phyloP scores from a whole-genome alignment of 331 rosid species.

The Pyracantha coccinea region DNA sequence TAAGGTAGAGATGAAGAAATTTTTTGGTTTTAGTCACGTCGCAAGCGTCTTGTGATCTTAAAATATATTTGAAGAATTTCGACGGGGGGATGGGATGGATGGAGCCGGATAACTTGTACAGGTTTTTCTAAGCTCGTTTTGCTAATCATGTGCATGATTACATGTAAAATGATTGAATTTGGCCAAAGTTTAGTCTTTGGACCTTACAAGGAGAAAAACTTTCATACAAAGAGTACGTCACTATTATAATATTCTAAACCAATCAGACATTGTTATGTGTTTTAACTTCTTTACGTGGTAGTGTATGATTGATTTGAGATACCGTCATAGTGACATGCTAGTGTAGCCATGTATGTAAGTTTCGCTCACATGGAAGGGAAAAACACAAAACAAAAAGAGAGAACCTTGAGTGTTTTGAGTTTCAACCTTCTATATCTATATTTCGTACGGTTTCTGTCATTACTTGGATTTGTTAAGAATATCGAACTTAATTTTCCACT shows the following conservation, averaged over 20 bases:
- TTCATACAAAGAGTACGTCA: background rate
- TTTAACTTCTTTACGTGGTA: too few relatives aligned
- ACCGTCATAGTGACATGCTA: accelerated
- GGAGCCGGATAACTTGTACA: conserved; percentile 50
- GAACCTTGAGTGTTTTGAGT: background rate
- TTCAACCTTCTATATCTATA: too few relatives aligned
- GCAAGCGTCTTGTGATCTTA: conserved; percentile 33
- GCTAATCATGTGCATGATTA: conserved; percentile 17
- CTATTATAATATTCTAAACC: too few relatives aligned
- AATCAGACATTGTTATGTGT: background rate
- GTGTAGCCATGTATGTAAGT: accelerated
- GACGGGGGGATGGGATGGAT: conserved; percentile 47
- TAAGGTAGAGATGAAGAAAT: conserved; percentile 29
- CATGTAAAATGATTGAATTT: background rate
- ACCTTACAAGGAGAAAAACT: background rate
- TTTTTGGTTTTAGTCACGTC: conserved; percentile 20
- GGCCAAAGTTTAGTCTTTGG: background rate
- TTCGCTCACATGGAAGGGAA: background rate
- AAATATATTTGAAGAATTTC: conserved; percentile 51
- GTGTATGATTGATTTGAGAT: too few relatives aligned
- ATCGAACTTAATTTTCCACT: background rate
- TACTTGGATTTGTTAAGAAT: background rate
- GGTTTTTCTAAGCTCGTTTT: conserved; percentile 75
- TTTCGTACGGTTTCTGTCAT: background rate
- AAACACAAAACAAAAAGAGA: background rate